Evolutionary conservation across 345 rosid genomes (phyloP), one percentile per base, ranked within the genome.

Genomic region (Ceriops tagal): DNA sequence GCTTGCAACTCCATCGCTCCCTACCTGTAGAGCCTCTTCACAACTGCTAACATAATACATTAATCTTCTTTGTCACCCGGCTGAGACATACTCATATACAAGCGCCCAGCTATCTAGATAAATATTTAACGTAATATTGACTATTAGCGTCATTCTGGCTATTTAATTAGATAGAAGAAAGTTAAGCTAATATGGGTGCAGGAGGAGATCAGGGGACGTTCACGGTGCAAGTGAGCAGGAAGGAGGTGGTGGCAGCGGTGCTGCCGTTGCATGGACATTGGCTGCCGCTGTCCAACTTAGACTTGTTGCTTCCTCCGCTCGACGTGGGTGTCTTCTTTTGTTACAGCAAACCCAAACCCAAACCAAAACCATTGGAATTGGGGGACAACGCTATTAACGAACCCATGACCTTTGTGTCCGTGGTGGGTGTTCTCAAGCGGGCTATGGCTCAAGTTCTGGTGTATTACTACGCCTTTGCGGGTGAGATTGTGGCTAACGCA

Each of bases 241-340:
- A 66, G 67, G 89, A 86, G 60, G 68, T 83, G 73, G 88, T 93
- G 78, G 82, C 96, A 13, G 82, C 98, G 8, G 78, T 63, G 61
- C 79, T 87, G 4, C 96, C 97, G 30, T 47, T 83, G 65, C 98
- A 87, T 60, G 82, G 85, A 60, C 96, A 88, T 58, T 86, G 96
- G 98, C 83, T 92, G 52, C 96, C 93, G 5, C 78, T 84, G 59
- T 90, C 98, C 22, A 92, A 90, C 86, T 88, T 92, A 2, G 98
- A 92, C 84, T 76, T 92, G 73, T 83, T 90, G 32, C 80, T 92
- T 35, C 98, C 98, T 64, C 88, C 90, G 0, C 1, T 90, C 9
- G 71, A 88, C 21, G 85, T 90, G 18, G 76, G 80, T 27, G 83
- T 90, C 55, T 85, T 90, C 87, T 86, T 89, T 56, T 93, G 87